These are phyloP conservation scores for Russula ochroleuca DNA, from an alignment of 768 basidiomycete species.

Conservation along the genomic window DNA sequence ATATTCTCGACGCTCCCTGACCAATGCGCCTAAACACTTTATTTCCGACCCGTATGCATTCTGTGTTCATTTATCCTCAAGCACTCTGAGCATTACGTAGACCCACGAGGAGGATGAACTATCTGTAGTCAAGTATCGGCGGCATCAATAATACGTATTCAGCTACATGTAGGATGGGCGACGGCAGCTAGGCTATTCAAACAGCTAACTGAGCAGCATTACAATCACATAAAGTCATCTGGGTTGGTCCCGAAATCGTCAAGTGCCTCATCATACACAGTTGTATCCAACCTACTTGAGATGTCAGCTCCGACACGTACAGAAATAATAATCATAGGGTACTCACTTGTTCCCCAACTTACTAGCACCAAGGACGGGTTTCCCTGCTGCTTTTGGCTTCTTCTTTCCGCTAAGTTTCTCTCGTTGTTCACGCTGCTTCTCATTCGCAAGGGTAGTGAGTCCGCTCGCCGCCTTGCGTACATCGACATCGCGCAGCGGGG, in stretches of 20 bases:
- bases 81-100: not conserved
- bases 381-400: slow-evolving; percentile 65
- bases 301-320: not conserved
- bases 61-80: not conserved
- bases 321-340: not conserved
- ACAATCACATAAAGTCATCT: slow-evolving; percentile 87
- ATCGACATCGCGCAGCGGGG: slow-evolving; percentile 83
- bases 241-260: slow-evolving; percentile 77
- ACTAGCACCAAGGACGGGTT: slow-evolving; percentile 70
- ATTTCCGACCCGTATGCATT: no score
- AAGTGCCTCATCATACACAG: slow-evolving; percentile 78
- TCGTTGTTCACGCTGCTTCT: slow-evolving; percentile 89
- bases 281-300: slow-evolving; percentile 64
- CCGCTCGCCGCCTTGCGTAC: slow-evolving; percentile 83
- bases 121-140: slow-evolving; percentile 11
- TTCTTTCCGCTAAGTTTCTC: slow-evolving; percentile 89
- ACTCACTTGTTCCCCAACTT: slow-evolving; percentile 64
- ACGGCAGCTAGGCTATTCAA: slow-evolving; percentile 12
- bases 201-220: slow-evolving; percentile 14
- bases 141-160: slow-evolving; percentile 10
- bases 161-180: slow-evolving; percentile 12
- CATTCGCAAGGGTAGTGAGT: slow-evolving; percentile 84
- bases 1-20: no score
- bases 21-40: no score
- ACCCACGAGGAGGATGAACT: not conserved